Percentiles rank a stretch among this genome's conserved stretches.
These are phyloP conservation scores for Rhodotorula kratochvilovae DNA, from an alignment of 768 basidiomycete species.

Conservation along the genomic window DNA sequence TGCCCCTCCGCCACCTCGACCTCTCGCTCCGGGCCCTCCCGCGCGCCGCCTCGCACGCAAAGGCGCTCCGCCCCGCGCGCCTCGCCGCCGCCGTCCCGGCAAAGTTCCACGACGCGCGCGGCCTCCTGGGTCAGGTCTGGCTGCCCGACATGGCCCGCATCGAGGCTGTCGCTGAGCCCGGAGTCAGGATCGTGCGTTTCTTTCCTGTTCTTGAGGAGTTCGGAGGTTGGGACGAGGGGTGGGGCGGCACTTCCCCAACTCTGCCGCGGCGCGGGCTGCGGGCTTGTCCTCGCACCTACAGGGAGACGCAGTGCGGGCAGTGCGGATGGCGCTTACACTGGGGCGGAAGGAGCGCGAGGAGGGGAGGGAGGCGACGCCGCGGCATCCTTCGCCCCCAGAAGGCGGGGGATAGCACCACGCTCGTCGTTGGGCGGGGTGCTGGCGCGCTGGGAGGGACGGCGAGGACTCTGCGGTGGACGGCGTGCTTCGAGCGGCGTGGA, in stretches of 20 bases:
- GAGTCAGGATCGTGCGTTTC: slow-evolving; percentile 2
- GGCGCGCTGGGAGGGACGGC: no score
- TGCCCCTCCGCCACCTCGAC: background rate
- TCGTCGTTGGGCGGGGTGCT: no score
- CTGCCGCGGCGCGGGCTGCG: background rate
- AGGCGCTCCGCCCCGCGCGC: background rate
- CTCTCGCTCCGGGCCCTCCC: background rate
- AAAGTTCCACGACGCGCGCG: background rate
- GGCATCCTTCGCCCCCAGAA: no score
- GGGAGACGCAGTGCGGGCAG: no score
- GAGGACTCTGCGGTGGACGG: no score
- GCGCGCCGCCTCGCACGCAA: background rate
- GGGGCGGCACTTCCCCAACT: background rate
- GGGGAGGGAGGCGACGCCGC: no score
- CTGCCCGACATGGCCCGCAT: slow-evolving; percentile 5
- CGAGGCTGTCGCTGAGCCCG: background rate
- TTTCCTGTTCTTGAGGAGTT: background rate
- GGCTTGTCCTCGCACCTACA: no score
- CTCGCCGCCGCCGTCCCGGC: background rate
- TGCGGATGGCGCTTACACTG: no score
- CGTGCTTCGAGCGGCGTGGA: no score
- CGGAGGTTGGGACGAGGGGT: no score
- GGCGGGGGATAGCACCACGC: no score
- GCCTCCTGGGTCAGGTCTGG: slow-evolving; percentile 1
- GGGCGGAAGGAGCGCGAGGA: no score